phyloP scores from a whole-genome alignment of 2,329 filamentous ascomycete species.

The Verticillium dahliae region DNA sequence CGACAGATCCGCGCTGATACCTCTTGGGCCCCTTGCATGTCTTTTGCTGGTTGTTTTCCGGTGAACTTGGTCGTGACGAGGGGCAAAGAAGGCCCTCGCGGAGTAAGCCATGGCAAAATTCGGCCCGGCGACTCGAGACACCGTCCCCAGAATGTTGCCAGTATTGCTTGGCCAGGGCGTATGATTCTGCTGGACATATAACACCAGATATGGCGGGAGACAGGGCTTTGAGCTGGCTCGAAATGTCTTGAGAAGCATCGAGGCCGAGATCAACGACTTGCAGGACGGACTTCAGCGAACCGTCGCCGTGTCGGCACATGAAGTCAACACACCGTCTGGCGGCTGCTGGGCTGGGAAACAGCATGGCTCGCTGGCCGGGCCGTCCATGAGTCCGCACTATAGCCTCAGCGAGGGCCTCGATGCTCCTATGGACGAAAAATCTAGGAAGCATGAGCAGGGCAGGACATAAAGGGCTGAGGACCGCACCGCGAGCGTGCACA shows the following conservation, averaged over 20 bases:
- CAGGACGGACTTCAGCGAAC: slow-evolving; percentile 40
- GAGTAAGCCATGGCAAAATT: slow-evolving; percentile 77
- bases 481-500: slow-evolving; percentile 12
- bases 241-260: slow-evolving; percentile 44
- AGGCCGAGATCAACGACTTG: slow-evolving; percentile 58
- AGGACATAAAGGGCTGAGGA: not conserved
- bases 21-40: slow-evolving; percentile 66
- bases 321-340: slow-evolving; percentile 73
- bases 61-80: slow-evolving; percentile 17
- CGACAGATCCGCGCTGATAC: slow-evolving; percentile 59
- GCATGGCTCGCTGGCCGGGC: slow-evolving; percentile 62
- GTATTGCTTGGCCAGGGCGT: slow-evolving; percentile 77
- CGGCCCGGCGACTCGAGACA: slow-evolving; percentile 81
- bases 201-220: slow-evolving; percentile 61
- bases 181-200: slow-evolving; percentile 61
- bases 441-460: slow-evolving; percentile 32
- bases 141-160: slow-evolving; percentile 97
- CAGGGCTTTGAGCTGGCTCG: slow-evolving; percentile 46
- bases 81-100: slow-evolving; percentile 55
- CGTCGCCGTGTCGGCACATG: slow-evolving; percentile 52
- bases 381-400: slow-evolving; percentile 60
- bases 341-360: slow-evolving; percentile 68
- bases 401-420: slow-evolving; percentile 64
- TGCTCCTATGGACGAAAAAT: slow-evolving; percentile 87
- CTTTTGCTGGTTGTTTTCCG: slow-evolving; percentile 23